Percentiles rank a stretch among this genome's conserved stretches.
Conservation (phyloP, 202 grass and related monocot genomes). For the Setaria viridis region DNA sequence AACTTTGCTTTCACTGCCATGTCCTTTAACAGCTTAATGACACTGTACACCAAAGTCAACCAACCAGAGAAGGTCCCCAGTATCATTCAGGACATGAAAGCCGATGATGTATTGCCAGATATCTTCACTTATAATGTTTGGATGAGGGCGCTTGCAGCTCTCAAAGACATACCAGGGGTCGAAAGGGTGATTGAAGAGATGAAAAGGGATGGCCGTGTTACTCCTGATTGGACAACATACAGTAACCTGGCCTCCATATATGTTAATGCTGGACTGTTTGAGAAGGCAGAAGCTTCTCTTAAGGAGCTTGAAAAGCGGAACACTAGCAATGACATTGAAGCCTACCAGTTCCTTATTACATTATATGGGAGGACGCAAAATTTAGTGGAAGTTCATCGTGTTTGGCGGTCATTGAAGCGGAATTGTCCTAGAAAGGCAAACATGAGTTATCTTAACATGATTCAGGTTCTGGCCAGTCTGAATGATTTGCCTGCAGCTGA, state of each 20-base stretch:
- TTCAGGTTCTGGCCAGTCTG: constrained; percentile 81
- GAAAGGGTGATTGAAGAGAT: constrained; percentile 96
- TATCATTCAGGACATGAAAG: constrained; percentile 93
- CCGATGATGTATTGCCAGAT: constrained; percentile 77
- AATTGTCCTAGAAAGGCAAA: constrained; percentile 71
- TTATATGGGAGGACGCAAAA: constrained; percentile 81
- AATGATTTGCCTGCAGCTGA: constrained; percentile 92
- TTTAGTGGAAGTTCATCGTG: constrained; percentile 75
- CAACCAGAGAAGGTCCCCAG: constrained; percentile 71
- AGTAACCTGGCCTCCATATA: constrained; percentile 97
- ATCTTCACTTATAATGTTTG: constrained; percentile 92
- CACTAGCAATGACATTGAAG: constrained; percentile 66
- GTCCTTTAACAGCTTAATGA: constrained; percentile 98
- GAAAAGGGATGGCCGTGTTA: constrained; percentile 87
- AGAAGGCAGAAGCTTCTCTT: constrained; percentile 84
- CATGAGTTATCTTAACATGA: constrained; percentile 98
- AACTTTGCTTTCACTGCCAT: constrained; percentile 85
- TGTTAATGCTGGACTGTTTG: constrained; percentile 67
- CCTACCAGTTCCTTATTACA: constrained; percentile 98
- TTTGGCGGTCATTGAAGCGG: constrained; percentile 85
- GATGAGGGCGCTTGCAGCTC: constrained; percentile 84
- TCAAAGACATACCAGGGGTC: constrained; percentile 75
- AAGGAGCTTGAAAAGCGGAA: constrained; percentile 91
- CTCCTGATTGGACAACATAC: constrained; percentile 96
- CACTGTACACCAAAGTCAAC: constrained; percentile 74